These are phyloP conservation scores for Pichia scutulata DNA, from an alignment of 805 yeast genomes.

Conservation along the genomic window DNA sequence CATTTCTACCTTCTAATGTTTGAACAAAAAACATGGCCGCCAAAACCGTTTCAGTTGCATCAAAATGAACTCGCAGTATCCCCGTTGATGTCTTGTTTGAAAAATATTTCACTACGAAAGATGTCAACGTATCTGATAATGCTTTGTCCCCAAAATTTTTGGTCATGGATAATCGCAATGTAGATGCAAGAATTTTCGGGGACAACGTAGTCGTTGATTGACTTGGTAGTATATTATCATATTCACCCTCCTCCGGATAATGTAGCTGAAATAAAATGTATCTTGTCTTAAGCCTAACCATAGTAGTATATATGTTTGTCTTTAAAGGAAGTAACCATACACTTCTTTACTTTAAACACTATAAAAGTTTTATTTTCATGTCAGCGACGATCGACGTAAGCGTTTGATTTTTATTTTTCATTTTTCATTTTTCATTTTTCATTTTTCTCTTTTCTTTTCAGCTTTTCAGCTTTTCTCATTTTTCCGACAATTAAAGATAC, in stretches of 20 bases:
- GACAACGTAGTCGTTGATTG: conserved; percentile 41
- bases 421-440: neutral
- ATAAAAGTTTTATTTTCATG: neutral
- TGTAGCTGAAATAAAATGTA: conserved; percentile 75
- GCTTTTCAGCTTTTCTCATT: neutral
- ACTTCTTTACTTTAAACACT: no score
- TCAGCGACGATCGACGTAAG: neutral
- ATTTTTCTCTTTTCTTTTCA: no score
- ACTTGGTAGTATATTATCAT: conserved; percentile 22
- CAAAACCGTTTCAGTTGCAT: conserved; percentile 50
- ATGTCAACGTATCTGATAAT: conserved; percentile 40
- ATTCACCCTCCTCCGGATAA: conserved; percentile 26
- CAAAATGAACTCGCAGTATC: conserved; percentile 68
- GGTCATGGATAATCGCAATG: conserved; percentile 49
- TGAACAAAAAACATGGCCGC: conserved; percentile 58
- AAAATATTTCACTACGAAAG: conserved; percentile 55
- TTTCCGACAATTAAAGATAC: neutral
- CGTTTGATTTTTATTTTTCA: neutral
- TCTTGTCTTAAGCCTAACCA: conserved; percentile 87
- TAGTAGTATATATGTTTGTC: conserved; percentile 18
- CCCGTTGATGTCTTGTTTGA: conserved; percentile 79
- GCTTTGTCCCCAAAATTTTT: conserved; percentile 77
- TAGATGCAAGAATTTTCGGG: conserved; percentile 41
- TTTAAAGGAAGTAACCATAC: no score
- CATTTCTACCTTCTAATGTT: conserved; percentile 39